Evolutionary conservation across 73 alveolate genomes (phyloP).

Genomic region (Blepharisma japonicum): DNA sequence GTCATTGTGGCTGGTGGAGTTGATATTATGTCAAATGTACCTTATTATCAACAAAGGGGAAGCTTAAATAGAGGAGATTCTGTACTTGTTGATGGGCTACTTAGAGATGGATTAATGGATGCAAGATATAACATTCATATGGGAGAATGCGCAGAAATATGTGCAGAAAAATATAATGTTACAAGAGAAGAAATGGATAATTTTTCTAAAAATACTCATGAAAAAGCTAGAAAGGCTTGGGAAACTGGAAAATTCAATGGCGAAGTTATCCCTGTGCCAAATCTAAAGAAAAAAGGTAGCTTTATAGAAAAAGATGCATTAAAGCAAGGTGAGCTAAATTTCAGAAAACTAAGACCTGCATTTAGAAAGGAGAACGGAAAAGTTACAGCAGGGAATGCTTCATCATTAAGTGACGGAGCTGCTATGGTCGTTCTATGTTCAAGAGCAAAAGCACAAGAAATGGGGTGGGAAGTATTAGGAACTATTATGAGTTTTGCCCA

Average conservation of each 20-base stretch:
- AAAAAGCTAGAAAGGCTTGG: slow-evolving; percentile 70
- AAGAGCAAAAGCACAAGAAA: slow-evolving; percentile 35
- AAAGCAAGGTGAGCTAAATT: slow-evolving; percentile 41
- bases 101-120: slow-evolving; percentile 30
- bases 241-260: slow-evolving; percentile 64
- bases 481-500: slow-evolving; percentile 55
- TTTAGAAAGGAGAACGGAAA: slow-evolving; percentile 47
- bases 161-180: slow-evolving; percentile 50
- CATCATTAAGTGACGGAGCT: slow-evolving; percentile 66
- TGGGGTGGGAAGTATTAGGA: slow-evolving; percentile 47
- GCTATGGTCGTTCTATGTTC: slow-evolving; percentile 51
- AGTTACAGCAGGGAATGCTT: slow-evolving; percentile 67
- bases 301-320: slow-evolving; percentile 53
- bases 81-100: not conserved
- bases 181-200: slow-evolving; percentile 76
- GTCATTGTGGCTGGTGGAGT: slow-evolving; percentile 78
- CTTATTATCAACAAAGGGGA: slow-evolving; percentile 54
- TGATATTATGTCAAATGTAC: slow-evolving; percentile 83
- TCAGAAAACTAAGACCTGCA: slow-evolving; percentile 41
- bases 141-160: slow-evolving; percentile 77
- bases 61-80: slow-evolving; percentile 28
- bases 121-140: slow-evolving; percentile 35
- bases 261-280: slow-evolving; percentile 56
- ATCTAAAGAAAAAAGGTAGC: not conserved
- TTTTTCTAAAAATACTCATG: slow-evolving; percentile 62